Evolutionary conservation across 2,329 filamentous ascomycete species (phyloP), one percentile per base, ranked within the genome.

Genomic region (Microthyrium microscopicum): DNA sequence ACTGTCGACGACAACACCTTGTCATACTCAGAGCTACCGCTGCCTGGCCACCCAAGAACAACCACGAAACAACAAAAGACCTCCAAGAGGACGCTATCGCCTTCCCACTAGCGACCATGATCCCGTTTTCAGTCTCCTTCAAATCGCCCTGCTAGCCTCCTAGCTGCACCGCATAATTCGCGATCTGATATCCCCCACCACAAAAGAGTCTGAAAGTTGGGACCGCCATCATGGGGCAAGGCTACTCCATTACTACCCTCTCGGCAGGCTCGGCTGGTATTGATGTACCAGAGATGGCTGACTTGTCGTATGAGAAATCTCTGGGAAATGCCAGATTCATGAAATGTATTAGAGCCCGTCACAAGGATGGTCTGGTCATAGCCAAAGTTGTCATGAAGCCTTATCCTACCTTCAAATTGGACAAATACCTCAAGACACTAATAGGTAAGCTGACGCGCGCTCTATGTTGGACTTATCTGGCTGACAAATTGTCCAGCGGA

Each of bases 351-450:
- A 74, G 87, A 42, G 89, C 87, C 17, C 71, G 84, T 31, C 82
- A 92, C 52, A 78, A 79, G 47, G 80, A 93, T 62, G 87, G 89
- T 35, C 66, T 94, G 26, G 85, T 92, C 13, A 75, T 95, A 36
- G 84, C 91, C 50, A 95, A 95, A 58, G 78, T 93, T 20, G 77
- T 93, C 37, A 81, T 91, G 55, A 98, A 98, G 57, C 84, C 85
- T 3, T 91, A 84, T 51, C 68, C 77, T 18, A 73, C 75, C 41
- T 77, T 93, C 60, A 72, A 81, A 40, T 68, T 95, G 41, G 75
- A 78, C 41, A 62, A 73, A 41, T 92, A 93, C 57, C 77, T 79
- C 47, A 72, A 72, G 47, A 70, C 72, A 42, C 77, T 95, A 26
- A 68, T 77, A 38, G 64, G 82, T 87, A 57, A 52, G 73, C 57